phyloP scores from a whole-genome alignment of 2,329 filamentous ascomycete genomes.

The Nannizzia gypsea region DNA sequence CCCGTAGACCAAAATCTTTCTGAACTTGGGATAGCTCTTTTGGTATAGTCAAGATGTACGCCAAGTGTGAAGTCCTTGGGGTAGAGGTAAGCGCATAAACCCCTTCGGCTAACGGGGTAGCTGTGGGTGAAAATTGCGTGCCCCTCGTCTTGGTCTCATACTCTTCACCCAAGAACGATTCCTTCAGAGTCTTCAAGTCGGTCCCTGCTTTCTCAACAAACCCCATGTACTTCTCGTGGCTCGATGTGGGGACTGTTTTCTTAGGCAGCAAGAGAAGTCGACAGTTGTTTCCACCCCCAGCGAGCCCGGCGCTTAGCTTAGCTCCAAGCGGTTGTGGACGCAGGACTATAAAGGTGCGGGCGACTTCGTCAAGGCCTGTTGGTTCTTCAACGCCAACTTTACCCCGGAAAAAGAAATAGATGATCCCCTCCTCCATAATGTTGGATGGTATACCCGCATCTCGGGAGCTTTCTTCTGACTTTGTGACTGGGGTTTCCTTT shows the following conservation, averaged over 20 bases:
- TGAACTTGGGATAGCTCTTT: slow-evolving; percentile 59
- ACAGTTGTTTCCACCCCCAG: slow-evolving; percentile 49
- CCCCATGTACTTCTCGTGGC: slow-evolving; percentile 60
- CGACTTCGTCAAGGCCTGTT: slow-evolving; percentile 57
- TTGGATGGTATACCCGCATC: slow-evolving; percentile 44
- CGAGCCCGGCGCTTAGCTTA: slow-evolving; percentile 50
- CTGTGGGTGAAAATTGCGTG: slow-evolving; percentile 54
- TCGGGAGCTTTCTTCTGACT: slow-evolving; percentile 33
- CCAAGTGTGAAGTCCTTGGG: slow-evolving; percentile 60
- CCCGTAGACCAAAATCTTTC: slow-evolving; percentile 57
- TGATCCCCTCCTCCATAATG: slow-evolving; percentile 74
- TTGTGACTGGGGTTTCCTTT: slow-evolving; percentile 10
- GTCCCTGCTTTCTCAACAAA: slow-evolving; percentile 67
- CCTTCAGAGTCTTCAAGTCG: slow-evolving; percentile 57
- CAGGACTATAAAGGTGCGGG: slow-evolving; percentile 68
- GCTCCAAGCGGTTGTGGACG: slow-evolving; percentile 59
- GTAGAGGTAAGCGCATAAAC: slow-evolving; percentile 71
- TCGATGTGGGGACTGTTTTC: slow-evolving; percentile 62
- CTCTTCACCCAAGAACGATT: slow-evolving; percentile 55
- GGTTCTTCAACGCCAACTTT: slow-evolving; percentile 63
- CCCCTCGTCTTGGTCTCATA: slow-evolving; percentile 69
- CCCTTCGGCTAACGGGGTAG: slow-evolving; percentile 68
- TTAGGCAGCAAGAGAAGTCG: slow-evolving; percentile 71
- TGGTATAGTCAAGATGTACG: slow-evolving; percentile 67
- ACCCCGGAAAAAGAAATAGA: slow-evolving; percentile 81